Evolutionary conservation across 495 filamentous ascomycete genomes (phyloP), one percentile per base, ranked within the genome.

Genomic region (Aspergillus steynii): DNA sequence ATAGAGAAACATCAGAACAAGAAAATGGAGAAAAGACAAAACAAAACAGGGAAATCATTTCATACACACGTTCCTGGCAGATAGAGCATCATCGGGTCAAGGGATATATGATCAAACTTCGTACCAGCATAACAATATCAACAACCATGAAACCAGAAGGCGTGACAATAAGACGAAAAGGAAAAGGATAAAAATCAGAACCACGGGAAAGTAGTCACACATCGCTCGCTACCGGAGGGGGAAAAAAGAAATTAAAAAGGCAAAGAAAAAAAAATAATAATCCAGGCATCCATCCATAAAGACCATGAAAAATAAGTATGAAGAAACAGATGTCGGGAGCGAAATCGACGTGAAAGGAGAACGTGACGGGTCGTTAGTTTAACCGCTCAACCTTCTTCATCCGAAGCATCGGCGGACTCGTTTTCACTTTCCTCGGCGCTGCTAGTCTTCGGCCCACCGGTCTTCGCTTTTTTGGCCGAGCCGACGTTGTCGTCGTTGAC

Each of bases 341-440:
- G 51, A 28, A 50, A 67, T 58, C 42, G 61, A 45, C 56, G 50
- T 46, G 42, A 28, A 62, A 63, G 58, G 27, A 32, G 42, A 37
- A 50, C 10, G 27, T 50, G 20, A 26, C 47, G 51, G 34, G 27
- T 27, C 47, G 26, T 29, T 4, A 50, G 29, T 29, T 20, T 20
- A 51, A 58, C 5, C 29, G 61, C 56, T 78, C 67, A 81, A 65
- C 79, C 80, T 51, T 81, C 78, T 58, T 84, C 81, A 60, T 84
- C 81, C 25, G 77, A 77, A 8, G 73, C 65, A 25, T 74, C 73
- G 31, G 76, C 81, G 20, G 80, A 82, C 45, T 83, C 82, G 59
- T 73, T 69, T 58, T 82, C 79, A 62, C 81, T 83, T 34, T 76
- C 79, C 10, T 82, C 80, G 15, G 71, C 80, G 53, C 75, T 82